phyloP scores from a whole-genome alignment of 768 basidiomycete genomes.

The Kwoniella pini region DNA sequence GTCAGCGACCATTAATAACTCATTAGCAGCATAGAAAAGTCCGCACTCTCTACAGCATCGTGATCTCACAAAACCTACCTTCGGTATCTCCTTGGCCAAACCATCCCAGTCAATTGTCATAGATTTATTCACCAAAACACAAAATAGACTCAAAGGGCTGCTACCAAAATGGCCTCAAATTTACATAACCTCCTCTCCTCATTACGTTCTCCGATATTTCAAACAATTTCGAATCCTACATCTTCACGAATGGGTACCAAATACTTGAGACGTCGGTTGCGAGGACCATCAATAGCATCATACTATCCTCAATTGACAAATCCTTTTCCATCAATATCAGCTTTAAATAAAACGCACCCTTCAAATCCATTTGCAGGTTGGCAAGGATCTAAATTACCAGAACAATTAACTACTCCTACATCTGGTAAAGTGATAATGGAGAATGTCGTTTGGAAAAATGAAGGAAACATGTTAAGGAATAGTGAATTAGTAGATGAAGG shows the following conservation, averaged over 20 bases:
- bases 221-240: conserved; percentile 84
- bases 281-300: conserved; percentile 78
- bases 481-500: conserved; percentile 19
- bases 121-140: too few relatives aligned
- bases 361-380: conserved; percentile 10
- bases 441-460: conserved; percentile 15
- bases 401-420: neutral
- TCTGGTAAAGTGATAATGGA: conserved; percentile 15
- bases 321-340: conserved; percentile 18
- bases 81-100: too few relatives aligned
- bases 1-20: too few relatives aligned
- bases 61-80: too few relatives aligned
- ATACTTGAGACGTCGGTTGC: conserved; percentile 77
- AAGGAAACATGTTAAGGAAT: conserved; percentile 18
- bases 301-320: conserved; percentile 58
- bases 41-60: too few relatives aligned
- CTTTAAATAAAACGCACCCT: conserved; percentile 10
- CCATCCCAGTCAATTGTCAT: too few relatives aligned
- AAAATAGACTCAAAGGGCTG: neutral
- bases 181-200: conserved; percentile 37
- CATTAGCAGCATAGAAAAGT: too few relatives aligned
- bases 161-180: conserved; percentile 16
- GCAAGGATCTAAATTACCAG: conserved; percentile 13
- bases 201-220: conserved; percentile 63
- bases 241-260: conserved; percentile 83